These are phyloP conservation scores for Saccharomyces pastorianus DNA, from an alignment of 1,139 yeast genomes.

Conservation along the genomic window DNA sequence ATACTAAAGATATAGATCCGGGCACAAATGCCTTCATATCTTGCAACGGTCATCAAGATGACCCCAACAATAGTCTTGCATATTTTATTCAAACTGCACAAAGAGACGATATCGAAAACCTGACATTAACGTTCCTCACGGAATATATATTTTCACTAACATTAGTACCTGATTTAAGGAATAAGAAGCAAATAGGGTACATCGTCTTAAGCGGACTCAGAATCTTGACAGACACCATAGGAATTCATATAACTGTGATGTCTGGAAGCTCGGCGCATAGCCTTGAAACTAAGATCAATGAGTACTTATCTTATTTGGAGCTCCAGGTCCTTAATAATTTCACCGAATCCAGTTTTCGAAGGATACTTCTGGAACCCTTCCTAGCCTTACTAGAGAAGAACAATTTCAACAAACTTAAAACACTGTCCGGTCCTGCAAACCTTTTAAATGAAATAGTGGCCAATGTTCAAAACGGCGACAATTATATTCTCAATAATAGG, in stretches of 20 bases:
- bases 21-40: conserved; percentile 34
- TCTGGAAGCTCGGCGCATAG: conserved; percentile 38
- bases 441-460: conserved; percentile 33
- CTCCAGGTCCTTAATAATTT: conserved; percentile 10
- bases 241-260: conserved; percentile 47
- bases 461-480: conserved; percentile 32
- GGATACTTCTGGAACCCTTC: conserved; percentile 34
- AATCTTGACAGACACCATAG: conserved; percentile 42
- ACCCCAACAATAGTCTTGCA: conserved; percentile 43
- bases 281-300: conserved; percentile 40
- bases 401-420: conserved; percentile 9
- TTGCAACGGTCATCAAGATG: conserved; percentile 33
- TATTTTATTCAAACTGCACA: conserved; percentile 50
- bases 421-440: conserved; percentile 33
- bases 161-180: conserved; percentile 42
- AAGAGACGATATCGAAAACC: conserved; percentile 31
- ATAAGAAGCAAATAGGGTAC: conserved; percentile 51
- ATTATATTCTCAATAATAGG: conserved; percentile 21
- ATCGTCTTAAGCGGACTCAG: conserved; percentile 48
- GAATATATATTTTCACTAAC: conserved; percentile 39
- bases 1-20: conserved; percentile 24
- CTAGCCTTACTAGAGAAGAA: conserved; percentile 22
- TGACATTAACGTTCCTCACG: conserved; percentile 39
- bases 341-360: conserved; percentile 33
- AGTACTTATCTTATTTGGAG: conserved; percentile 33